Evolutionary conservation across 2,329 filamentous ascomycete species (phyloP), one percentile per base, ranked within the genome.

Genomic region (Trichoderma sp.): DNA sequence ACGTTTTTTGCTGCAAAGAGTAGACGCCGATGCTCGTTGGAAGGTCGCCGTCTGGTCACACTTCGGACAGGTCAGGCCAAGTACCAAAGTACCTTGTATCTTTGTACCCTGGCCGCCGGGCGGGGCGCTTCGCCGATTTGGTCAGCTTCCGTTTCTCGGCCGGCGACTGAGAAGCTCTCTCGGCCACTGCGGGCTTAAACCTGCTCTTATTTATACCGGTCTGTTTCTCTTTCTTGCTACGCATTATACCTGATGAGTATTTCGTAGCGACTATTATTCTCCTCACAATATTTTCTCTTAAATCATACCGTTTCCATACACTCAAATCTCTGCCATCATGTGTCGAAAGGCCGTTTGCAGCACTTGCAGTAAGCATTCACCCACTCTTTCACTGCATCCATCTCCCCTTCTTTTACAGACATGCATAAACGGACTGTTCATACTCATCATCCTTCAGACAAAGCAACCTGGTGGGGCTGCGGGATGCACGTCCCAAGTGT

Each of bases 401-500:
- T 35, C 29, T 19, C 27, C 21, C n/a, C 21, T 49, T 49, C n/a
- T 21, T 33, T 33, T 33, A 21, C 5, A 52, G 8, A n/a, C 3
- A 35, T 35, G 11, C 6, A 14, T 35, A 35, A 13, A 13, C 33
- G 8, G 33, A 33, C 10, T 11, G 11, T 24, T 47, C 7, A 16
- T 27, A 31, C 55, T 58, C 8, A 66, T 53, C 1, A n/a, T 2
- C 2, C 6, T 6, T 8, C 69, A 88, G 88, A 83, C 70, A 89
- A 89, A 76, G 79, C 80, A 52, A 85, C 87, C 68, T 92, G 89
- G 89, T 87, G 83, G 80, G 89, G 89, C 71, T 91, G 89, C 78
- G 89, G 89, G 71, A 82, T 74, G 71, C 88, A 92, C 80, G 81
- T 91, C 73, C 80, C 86, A 14, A 78, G 78, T 19, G 89, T 92